Evolutionary conservation across 257 asterid genomes (phyloP), one percentile per base, ranked within the genome.

Genomic region (Rhazya stricta): DNA sequence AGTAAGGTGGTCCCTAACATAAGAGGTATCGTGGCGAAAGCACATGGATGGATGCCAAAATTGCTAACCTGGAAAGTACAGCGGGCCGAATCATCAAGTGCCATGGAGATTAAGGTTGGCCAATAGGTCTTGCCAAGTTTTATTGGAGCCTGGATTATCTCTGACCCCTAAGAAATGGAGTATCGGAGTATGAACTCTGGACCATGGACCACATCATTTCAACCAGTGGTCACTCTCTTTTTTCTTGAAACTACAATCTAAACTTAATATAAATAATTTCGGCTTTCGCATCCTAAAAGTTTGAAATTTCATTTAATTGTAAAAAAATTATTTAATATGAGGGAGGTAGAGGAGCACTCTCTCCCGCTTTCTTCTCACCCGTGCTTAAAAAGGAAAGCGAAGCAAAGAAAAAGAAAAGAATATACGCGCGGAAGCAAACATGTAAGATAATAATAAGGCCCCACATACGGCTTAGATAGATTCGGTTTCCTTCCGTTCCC

Each of bases 21-120:
- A 71, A 3, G 29, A 16, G 29, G 74, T 74, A 45, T 78, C 85
- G 80, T 78, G 66, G 34, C 76, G 36, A 18, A 5, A 18, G 78
- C 76, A 37, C 27, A 30, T 15, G 41, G 56, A 45, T 30, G 63
- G 72, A 29, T 54, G 32, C 73, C 74, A 53, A 77, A 29, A 39
- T 32, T 16, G 73, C 73, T 37, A 72, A 46, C 39, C 51, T 63
- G 72, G 82, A 42, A 39, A 43, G 54, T 19, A 61, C 62, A 15
- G 48, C 39, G 39, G 9, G 32, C 32, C 41, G 45, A 41, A 73
- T 76, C 75, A 23, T 54, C 3, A 11, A 37, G 18, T 29, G 70
- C 36, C 56, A 68, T 53, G 12, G 12, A 36, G 36, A 27, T 60
- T 16, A 27, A 60, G 58, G 50, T 62, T 34, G 10, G 65, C 43